Evolutionary conservation across 1,284 basidiomycete genomes (phyloP).

Genomic region (Anthracocystis panici-leucophaei): DNA sequence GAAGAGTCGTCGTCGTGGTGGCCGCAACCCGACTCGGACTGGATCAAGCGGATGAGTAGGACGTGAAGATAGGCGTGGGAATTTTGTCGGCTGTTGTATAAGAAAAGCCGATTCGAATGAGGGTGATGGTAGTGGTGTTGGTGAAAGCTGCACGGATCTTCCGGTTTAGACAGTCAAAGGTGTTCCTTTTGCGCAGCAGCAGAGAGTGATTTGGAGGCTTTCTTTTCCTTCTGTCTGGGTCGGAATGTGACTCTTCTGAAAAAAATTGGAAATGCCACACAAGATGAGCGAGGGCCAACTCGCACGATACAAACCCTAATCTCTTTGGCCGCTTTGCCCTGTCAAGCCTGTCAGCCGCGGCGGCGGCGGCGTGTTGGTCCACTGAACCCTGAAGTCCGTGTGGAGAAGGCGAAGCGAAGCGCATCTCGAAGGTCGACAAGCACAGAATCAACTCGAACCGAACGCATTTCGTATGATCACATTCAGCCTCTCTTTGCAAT

Average conservation of each 20-base stretch:
- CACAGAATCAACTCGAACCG: too few species aligned
- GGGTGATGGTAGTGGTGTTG: constrained; percentile 14
- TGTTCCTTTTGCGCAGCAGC: constrained; percentile 6
- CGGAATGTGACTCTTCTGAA: constrained; percentile 7
- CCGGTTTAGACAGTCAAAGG: constrained; percentile 3
- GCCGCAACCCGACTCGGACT: constrained; percentile 21
- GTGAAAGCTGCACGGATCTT: constrained; percentile 7
- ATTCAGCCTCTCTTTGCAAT: too few species aligned
- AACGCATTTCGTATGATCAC: too few species aligned
- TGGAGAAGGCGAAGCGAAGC: constrained; percentile 3
- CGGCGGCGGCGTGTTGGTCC: background rate
- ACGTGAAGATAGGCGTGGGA: constrained; percentile 9
- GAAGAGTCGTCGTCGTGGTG: constrained; percentile 36
- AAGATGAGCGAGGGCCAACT: background rate
- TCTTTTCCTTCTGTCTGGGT: too few species aligned
- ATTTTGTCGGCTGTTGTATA: constrained; percentile 3
- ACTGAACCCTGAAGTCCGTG: constrained; percentile 21
- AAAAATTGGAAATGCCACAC: constrained; percentile 8
- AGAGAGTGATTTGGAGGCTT: background rate
- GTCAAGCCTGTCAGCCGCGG: background rate
- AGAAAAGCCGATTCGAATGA: background rate
- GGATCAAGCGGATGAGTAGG: background rate
- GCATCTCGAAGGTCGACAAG: background rate
- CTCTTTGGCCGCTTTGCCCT: background rate
- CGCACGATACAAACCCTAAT: constrained; percentile 27